These are phyloP conservation scores for Naegleria fowleri DNA, from an alignment of 208 protist genomes.

Conservation along the genomic window DNA sequence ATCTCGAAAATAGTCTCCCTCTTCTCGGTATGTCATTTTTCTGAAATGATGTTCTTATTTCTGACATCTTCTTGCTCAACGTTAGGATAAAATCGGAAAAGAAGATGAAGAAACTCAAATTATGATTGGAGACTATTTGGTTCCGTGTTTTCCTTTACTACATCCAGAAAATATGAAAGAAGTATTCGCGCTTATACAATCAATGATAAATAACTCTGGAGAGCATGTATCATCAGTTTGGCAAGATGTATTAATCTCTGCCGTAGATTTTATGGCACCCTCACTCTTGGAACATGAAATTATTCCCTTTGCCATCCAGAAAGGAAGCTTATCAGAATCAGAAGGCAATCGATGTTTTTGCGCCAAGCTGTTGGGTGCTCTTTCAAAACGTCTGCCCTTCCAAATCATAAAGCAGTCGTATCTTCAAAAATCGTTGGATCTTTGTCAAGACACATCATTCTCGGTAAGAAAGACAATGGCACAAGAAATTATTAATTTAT, in stretches of 20 bases:
- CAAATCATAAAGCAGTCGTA: background rate
- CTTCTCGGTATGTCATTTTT: background rate
- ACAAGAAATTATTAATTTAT: background rate
- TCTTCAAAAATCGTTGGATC: background rate
- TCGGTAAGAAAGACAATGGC: conserved; percentile 5
- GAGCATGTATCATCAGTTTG: background rate
- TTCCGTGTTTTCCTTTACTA: background rate
- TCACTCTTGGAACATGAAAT: background rate
- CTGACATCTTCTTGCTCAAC: background rate
- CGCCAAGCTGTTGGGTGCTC: background rate
- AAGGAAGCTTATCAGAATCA: background rate
- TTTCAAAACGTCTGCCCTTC: background rate
- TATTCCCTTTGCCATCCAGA: background rate
- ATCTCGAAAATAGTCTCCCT: background rate
- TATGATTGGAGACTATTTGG: background rate
- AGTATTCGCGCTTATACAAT: background rate
- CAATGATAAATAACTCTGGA: background rate
- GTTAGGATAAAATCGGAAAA: background rate
- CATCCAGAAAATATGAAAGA: background rate
- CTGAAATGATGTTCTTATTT: too few species aligned
- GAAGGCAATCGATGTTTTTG: background rate
- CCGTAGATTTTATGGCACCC: background rate
- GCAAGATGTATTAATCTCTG: background rate
- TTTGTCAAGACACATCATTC: conserved; percentile 18
- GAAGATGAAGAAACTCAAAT: conserved; percentile 18